A percentile compares a stretch with the other conserved stretches of the same genome.
Evolutionary conservation across 2,329 filamentous ascomycete species (phyloP).

Genomic region (Diaporthe amygdali): DNA sequence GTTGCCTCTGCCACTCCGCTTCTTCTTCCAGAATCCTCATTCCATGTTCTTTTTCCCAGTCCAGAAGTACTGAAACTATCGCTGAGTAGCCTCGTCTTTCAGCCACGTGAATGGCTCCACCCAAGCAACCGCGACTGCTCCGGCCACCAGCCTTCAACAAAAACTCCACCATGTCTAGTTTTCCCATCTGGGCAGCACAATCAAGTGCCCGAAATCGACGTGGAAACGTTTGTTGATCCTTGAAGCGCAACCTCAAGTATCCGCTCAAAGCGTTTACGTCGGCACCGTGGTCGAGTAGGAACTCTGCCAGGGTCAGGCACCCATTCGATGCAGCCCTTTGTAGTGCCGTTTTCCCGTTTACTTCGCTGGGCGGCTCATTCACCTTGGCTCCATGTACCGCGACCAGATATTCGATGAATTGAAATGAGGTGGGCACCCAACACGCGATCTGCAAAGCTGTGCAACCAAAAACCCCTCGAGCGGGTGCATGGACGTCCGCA

Average conservation of each 20-base stretch:
- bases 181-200: not conserved
- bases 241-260: not conserved
- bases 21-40: not conserved
- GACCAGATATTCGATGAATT: not conserved
- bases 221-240: too few species aligned
- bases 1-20: not conserved
- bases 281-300: not conserved
- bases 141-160: not conserved
- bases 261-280: not conserved
- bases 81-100: not conserved
- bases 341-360: not conserved
- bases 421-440: fast-evolving
- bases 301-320: not conserved
- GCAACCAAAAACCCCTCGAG: fast-evolving
- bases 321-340: fast-evolving
- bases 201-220: not conserved
- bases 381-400: not conserved
- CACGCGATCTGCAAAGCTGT: not conserved
- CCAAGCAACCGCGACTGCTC: not conserved
- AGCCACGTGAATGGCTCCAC: not conserved
- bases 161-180: not conserved
- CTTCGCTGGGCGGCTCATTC: not conserved
- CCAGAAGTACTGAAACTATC: not conserved
- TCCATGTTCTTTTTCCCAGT: not conserved
- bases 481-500: not conserved